Evolutionary conservation across 1,139 yeast genomes (phyloP).

Genomic region (Arxiozyma slooffiae): DNA sequence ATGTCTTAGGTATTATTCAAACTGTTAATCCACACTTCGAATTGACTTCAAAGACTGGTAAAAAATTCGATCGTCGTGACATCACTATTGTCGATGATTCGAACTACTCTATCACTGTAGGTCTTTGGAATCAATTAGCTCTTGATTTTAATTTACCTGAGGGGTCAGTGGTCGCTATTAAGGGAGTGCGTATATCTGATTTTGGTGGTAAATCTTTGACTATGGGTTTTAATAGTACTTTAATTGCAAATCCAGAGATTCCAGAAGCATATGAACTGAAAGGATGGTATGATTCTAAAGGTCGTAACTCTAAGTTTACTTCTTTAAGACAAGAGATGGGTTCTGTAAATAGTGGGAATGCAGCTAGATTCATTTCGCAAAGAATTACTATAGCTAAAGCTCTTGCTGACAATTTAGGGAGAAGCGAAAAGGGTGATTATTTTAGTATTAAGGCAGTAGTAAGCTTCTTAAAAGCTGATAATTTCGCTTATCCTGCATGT

Average conservation of each 20-base stretch:
- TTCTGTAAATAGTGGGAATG: slow-evolving; percentile 27
- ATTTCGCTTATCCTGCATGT: slow-evolving; percentile 89
- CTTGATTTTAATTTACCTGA: slow-evolving; percentile 60
- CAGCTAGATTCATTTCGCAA: slow-evolving; percentile 31
- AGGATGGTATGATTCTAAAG: slow-evolving; percentile 91
- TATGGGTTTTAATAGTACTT: slow-evolving; percentile 66
- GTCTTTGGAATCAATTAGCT: slow-evolving; percentile 88
- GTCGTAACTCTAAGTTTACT: slow-evolving; percentile 52
- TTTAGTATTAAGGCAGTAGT: slow-evolving; percentile 68
- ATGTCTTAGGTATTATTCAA: slow-evolving; percentile 79
- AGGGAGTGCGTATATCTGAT: slow-evolving; percentile 83
- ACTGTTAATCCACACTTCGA: slow-evolving; percentile 66
- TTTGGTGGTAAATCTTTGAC: slow-evolving; percentile 82
- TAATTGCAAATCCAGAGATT: slow-evolving; percentile 75
- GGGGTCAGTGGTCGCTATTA: slow-evolving; percentile 84
- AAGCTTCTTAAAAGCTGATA: slow-evolving; percentile 60
- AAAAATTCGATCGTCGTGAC: slow-evolving; percentile 86
- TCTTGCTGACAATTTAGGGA: slow-evolving; percentile 61
- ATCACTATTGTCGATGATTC: slow-evolving; percentile 78
- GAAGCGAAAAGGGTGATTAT: slow-evolving; percentile 67
- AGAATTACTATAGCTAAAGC: slow-evolving; percentile 63
- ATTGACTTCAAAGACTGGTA: slow-evolving; percentile 88
- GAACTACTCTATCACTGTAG: slow-evolving; percentile 63
- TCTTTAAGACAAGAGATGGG: slow-evolving; percentile 41
- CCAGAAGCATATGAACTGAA: slow-evolving; percentile 79